Conservation (phyloP, 805 yeast species). For the Blastobotrys attinorum region DNA sequence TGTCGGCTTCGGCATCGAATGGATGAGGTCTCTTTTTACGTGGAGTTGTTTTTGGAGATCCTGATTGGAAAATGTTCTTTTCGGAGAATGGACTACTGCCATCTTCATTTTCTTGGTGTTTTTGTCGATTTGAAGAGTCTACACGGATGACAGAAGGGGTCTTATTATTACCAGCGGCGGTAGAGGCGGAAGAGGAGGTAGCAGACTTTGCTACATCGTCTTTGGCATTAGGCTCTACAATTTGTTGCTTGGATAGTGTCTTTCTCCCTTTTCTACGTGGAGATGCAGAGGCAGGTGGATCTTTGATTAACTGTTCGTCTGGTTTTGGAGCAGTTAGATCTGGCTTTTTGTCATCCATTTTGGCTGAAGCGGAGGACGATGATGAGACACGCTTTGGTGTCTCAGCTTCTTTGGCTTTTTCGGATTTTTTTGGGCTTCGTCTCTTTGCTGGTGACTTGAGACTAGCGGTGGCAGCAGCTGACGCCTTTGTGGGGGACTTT, state of each 20-base stretch:
- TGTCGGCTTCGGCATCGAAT: slow-evolving; percentile 2
- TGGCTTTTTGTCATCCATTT: slow-evolving; percentile 6
- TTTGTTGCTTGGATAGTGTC: slow-evolving; percentile 5
- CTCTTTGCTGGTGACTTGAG: slow-evolving; percentile 10
- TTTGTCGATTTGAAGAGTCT: slow-evolving; percentile 7
- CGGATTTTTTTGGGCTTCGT: slow-evolving; percentile 2
- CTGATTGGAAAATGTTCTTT: slow-evolving; percentile 13
- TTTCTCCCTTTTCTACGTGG: background rate
- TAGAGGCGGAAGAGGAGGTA: background rate
- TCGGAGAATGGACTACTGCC: slow-evolving; percentile 10
- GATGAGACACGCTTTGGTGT: too few relatives aligned
- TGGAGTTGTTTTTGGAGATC: slow-evolving; percentile 8
- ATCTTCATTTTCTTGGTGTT: slow-evolving; percentile 4
- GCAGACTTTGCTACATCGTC: background rate
- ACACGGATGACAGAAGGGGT: slow-evolving; percentile 3
- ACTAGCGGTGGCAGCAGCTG: too few relatives aligned
- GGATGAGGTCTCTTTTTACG: slow-evolving; percentile 3
- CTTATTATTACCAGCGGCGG: slow-evolving; percentile 2
- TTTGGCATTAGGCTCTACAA: slow-evolving; percentile 7
- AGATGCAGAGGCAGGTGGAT: slow-evolving; percentile 3
- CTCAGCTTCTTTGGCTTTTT: background rate
- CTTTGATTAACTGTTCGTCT: background rate
- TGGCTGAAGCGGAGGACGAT: slow-evolving; percentile 6
- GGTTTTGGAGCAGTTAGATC: slow-evolving; percentile 4
- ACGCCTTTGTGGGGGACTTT: slow-evolving; percentile 10